Conservation (phyloP, 371 early-diverging fungal genomes). For the Nematocida ausubeli region DNA sequence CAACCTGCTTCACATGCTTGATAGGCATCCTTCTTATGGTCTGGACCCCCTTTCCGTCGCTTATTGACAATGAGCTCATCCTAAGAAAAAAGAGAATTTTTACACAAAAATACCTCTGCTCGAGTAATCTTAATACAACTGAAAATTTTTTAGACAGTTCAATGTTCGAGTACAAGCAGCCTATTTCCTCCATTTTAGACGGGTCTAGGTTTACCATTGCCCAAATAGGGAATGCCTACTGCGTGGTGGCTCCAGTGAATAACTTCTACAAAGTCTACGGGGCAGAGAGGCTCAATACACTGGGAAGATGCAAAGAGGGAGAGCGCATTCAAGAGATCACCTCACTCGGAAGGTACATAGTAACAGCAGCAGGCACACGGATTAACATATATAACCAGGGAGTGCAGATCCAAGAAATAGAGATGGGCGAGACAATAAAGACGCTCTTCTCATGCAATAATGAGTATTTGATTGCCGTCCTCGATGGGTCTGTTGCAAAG, state of each 20-base stretch:
- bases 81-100: conserved; percentile 14
- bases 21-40: background rate
- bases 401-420: conserved; percentile 1
- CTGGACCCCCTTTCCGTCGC: background rate
- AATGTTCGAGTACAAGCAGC: conserved; percentile 45
- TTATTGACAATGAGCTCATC: conserved; percentile 7
- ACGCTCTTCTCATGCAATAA: background rate
- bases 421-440: background rate
- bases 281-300: conserved; percentile 13
- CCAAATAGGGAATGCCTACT: conserved; percentile 33
- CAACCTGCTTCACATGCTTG: conserved; percentile 14
- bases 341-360: conserved; percentile 20
- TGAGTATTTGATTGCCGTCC: background rate
- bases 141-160: conserved; percentile 45
- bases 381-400: conserved; percentile 37
- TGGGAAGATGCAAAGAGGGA: conserved; percentile 3
- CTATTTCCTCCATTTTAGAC: conserved; percentile 25
- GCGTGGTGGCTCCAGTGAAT: conserved; percentile 19
- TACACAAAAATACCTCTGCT: background rate
- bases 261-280: conserved; percentile 38
- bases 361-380: conserved; percentile 1
- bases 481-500: background rate
- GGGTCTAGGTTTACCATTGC: conserved; percentile 13
- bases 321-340: background rate
- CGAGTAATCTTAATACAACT: background rate